Evolutionary conservation across 2,329 filamentous ascomycete species (phyloP).

Genomic region (Venturia effusa): DNA sequence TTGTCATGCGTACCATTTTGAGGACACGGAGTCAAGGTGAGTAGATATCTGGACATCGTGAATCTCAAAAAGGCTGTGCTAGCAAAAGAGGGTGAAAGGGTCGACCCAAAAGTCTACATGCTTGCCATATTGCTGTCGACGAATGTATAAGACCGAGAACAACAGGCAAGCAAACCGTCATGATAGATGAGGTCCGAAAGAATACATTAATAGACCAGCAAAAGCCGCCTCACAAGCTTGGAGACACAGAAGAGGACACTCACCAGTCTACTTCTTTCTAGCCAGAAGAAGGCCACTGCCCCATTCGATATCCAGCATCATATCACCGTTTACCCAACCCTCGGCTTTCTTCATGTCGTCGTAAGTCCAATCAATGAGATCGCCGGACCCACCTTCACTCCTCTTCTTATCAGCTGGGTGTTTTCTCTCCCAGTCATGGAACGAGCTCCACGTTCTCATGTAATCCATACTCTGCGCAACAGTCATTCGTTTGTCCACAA

Average conservation of each 20-base stretch:
- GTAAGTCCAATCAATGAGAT: slow-evolving; percentile 53
- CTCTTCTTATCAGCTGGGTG: slow-evolving; percentile 40
- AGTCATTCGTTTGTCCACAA: slow-evolving; percentile 44
- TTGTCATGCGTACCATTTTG: too few species aligned
- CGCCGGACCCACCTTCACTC: slow-evolving; percentile 45
- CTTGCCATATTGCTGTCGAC: neutral
- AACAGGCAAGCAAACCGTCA: neutral
- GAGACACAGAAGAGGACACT: neutral
- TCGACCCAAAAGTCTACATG: too few species aligned
- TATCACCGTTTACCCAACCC: slow-evolving; percentile 38
- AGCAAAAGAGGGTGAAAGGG: too few species aligned
- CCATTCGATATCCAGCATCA: slow-evolving; percentile 49
- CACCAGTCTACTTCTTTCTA: slow-evolving; percentile 21
- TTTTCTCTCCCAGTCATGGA: slow-evolving; percentile 46
- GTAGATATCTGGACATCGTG: too few species aligned
- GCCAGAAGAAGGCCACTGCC: slow-evolving; percentile 50
- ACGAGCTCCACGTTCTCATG: slow-evolving; percentile 49
- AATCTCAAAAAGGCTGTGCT: too few species aligned
- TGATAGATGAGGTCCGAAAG: neutral
- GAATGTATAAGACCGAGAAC: neutral
- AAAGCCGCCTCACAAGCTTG: neutral
- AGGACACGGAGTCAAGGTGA: too few species aligned
- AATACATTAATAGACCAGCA: neutral
- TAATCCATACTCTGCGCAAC: slow-evolving; percentile 52
- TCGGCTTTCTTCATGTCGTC: slow-evolving; percentile 46